Conservation (phyloP, 306 rosid genomes). For the Styphnolobium japonicum region DNA sequence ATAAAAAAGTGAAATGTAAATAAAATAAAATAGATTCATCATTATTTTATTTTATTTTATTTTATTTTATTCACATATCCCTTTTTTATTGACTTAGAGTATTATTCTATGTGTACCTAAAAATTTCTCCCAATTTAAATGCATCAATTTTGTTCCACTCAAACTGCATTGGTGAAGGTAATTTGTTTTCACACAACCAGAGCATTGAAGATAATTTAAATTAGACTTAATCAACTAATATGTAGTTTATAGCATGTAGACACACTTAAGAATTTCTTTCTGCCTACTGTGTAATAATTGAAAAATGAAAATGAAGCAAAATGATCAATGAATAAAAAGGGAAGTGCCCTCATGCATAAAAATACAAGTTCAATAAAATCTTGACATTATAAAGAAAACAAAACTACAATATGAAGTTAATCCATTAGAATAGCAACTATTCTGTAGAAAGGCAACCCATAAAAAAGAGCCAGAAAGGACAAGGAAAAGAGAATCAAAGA, state of each 20-base stretch:
- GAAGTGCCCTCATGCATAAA: neutral
- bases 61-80: too few relatives aligned
- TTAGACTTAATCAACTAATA: neutral
- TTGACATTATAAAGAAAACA: neutral
- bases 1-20: too few relatives aligned
- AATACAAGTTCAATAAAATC: neutral
- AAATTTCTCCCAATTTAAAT: constrained; percentile 98
- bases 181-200: constrained; percentile 9
- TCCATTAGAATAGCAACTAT: neutral
- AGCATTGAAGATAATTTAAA: neutral
- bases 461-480: neutral
- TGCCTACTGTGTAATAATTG: neutral
- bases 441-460: neutral
- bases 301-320: constrained; percentile 8
- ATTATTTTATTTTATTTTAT: too few relatives aligned
- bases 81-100: too few relatives aligned
- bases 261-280: neutral
- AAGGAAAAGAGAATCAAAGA: neutral
- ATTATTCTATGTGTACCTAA: too few relatives aligned
- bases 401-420: neutral
- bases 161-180: constrained; percentile 58
- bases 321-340: neutral
- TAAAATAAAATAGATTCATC: too few relatives aligned
- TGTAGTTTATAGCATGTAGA: neutral
- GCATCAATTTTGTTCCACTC: constrained; percentile 95